Percentiles rank a stretch among this genome's conserved stretches.
These are phyloP conservation scores for Adiantum capillusveneris DNA, from an alignment of 75 land plant genomes.

Conservation along the genomic window DNA sequence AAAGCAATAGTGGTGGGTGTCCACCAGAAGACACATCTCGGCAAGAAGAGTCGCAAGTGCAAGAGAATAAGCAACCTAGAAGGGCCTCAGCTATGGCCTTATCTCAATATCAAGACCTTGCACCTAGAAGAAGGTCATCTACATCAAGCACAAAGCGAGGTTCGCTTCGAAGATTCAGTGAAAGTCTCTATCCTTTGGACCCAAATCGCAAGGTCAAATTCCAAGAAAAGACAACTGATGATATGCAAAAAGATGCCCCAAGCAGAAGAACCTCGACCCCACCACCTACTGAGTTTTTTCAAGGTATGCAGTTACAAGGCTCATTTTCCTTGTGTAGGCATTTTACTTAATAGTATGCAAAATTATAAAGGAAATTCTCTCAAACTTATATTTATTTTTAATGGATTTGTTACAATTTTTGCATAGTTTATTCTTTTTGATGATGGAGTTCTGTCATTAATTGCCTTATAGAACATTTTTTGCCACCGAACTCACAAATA, in stretches of 20 bases:
- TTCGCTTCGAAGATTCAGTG: constrained; percentile 6
- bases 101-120: constrained; percentile 1
- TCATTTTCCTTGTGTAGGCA: too few species aligned
- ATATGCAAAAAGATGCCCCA: not conserved
- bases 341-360: too few species aligned
- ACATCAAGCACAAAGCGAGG: not conserved
- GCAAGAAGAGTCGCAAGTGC: not conserved
- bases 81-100: constrained; percentile 2
- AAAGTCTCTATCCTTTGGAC: not conserved
- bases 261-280: not conserved
- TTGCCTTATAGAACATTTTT: too few species aligned
- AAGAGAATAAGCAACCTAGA: not conserved
- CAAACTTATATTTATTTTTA: too few species aligned
- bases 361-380: too few species aligned
- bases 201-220: constrained; percentile 1
- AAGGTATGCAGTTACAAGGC: not conserved
- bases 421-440: too few species aligned
- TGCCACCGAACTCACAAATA: too few species aligned
- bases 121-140: constrained; percentile 2
- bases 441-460: too few species aligned
- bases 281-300: not conserved
- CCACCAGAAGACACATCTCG: not conserved
- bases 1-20: not conserved
- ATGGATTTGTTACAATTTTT: too few species aligned
- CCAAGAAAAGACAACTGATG: constrained; percentile 1